Base-by-base conservation (phyloP, 2,329 filamentous ascomycete species). In the Fusarium chlamydosporum region DNA sequence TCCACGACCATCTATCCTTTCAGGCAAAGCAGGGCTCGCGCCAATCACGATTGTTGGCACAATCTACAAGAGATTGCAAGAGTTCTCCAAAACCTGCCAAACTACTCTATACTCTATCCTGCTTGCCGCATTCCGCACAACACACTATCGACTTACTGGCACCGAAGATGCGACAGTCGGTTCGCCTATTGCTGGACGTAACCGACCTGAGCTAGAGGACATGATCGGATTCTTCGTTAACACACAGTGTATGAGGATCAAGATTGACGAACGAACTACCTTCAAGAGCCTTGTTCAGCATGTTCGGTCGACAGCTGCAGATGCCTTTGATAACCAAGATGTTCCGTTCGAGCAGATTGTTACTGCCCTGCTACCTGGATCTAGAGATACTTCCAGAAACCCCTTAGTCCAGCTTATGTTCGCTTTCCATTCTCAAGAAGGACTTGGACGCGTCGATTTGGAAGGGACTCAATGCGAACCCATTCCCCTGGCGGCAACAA, bases 221-320 rank as follows among this genome's bases (percentile, higher is more conserved):
- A 52, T 73, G 18, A 63, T 73, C 42, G 72, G 72, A 1, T 75
- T 75, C 61, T 74, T 74, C 26, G 72, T 74, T 38, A 72, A 72
- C 50, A 33, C 42, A 15, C 40, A 42, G 15, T 42, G 40, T 16
- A 42, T 42, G 40, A 15, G 40, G 15, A 20, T 26, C 18, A 16
- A 6, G 16, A 16, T 40, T 40, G 37, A 42, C 16, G 40, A 2
- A 9, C 7, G 27, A 15, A 20, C 26, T 7, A 42, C 40, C 3
- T 42, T 42, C 26, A 20, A 42, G 11, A 42, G 40, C 23, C 20
- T 42, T 10, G 13, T 42, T 4, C 18, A 26, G 12, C 40, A 26
- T 12, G 23, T 26, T 11, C 20, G 40, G 9, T 27, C 40, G 11
- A 42, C 8, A 8, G 20, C 40, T 13, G 12, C 40, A 15, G 23